Base-by-base conservation (phyloP, 768 basidiomycete species). In the Coprinellus micaceus region DNA sequence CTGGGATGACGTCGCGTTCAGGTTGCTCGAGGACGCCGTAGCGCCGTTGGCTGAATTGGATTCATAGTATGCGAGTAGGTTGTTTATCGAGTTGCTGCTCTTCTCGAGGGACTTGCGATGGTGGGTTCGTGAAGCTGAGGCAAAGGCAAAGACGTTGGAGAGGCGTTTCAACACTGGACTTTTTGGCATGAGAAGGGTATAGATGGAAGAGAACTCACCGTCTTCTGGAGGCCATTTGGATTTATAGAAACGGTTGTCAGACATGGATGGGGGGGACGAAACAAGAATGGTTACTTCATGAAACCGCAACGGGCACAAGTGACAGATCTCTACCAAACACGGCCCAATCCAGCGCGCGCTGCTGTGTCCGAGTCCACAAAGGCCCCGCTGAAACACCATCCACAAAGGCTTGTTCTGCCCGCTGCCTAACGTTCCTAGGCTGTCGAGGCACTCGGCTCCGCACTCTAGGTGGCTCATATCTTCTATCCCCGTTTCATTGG, bases 81-180 rank as follows among this genome's bases (percentile, higher is more conserved):
- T 44, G 26, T 10, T 22, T 26, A 54, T 45, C 10, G 52, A 53
- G 7, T 25, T 17, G 17, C 24, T 43, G 15, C 39, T 41, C 25
- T 56, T 19, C 25, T 24, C 47, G 17, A 25, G 29, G 33, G 29
- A 13, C 15, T 30, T 19, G 21, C 29, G 12, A 30, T 29, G 62
- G 36, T 63, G 60, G 46, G 60, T 61, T 21, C 63, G 60, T 24
- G 64, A 33, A 22, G 53, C 53, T 41, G 58, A 39, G 26, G 64
- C 60, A 58, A 66, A 62, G 22, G 63, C 58, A 40, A 71, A 61
- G 41, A 66, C 61, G 54, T 64, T 64, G 52, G 68, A 74, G 58
- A 68, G 61, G 60, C 68, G 69, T 43, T 65, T 69, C 21, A 67
- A 61, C 36, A 37, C 17, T 33, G 67, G 69, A 39, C 62, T 69